Percentiles rank a stretch among this genome's conserved stretches.
Conservation (phyloP, 768 basidiomycete species). For the Scleroderma citrinum region DNA sequence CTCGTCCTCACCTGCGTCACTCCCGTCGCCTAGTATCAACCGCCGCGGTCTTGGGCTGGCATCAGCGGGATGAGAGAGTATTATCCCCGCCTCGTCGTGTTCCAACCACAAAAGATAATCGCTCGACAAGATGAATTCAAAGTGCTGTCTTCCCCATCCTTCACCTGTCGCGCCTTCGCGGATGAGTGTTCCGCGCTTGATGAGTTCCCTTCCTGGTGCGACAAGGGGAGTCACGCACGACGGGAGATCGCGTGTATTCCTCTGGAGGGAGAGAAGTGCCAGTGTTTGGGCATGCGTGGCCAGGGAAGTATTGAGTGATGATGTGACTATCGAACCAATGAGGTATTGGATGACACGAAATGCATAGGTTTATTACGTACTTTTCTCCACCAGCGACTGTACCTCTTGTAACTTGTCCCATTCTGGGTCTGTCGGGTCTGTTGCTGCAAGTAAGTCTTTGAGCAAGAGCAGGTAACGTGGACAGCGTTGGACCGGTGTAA, state of each 20-base stretch:
- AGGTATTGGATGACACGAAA: neutral
- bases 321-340: conserved; percentile 50
- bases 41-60: conserved; percentile 14
- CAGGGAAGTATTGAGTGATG: conserved; percentile 72
- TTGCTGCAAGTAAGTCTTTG: conserved; percentile 72
- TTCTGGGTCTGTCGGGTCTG: conserved; percentile 61
- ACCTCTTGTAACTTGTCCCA: conserved; percentile 53
- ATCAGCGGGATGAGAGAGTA: conserved; percentile 9
- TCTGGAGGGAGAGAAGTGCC: conserved; percentile 70
- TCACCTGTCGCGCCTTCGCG: conserved; percentile 27
- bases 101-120: conserved; percentile 79
- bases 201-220: conserved; percentile 69
- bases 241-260: conserved; percentile 68
- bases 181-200: conserved; percentile 60
- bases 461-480: conserved; percentile 81
- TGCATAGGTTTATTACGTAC: conserved; percentile 33
- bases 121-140: conserved; percentile 76
- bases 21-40: conserved; percentile 7
- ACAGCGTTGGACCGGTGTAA: conserved; percentile 84
- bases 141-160: conserved; percentile 41
- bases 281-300: conserved; percentile 75
- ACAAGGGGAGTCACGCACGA: conserved; percentile 75
- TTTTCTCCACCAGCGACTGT: conserved; percentile 67
- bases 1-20: conserved; percentile 45
- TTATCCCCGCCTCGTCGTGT: conserved; percentile 35